Evolutionary conservation across 2,329 filamentous ascomycete species (phyloP).

Genomic region (Diplodia corticola): DNA sequence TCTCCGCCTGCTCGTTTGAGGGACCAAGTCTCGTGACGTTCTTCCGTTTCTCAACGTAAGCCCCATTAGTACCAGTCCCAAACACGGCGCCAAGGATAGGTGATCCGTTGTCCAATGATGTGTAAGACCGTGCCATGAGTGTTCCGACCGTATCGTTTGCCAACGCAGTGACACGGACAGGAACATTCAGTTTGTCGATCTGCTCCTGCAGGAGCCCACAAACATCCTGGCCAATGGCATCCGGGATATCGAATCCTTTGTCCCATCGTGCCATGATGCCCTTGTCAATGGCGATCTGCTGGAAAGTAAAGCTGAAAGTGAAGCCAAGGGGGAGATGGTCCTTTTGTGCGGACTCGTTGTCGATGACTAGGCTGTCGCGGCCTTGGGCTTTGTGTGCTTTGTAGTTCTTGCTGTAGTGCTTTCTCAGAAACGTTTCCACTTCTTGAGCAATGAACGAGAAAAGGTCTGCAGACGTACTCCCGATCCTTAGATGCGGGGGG

Average conservation of each 20-base stretch:
- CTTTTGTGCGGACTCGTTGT: constrained; percentile 46
- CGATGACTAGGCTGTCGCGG: constrained; percentile 2
- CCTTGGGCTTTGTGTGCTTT: not conserved
- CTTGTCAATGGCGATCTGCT: constrained; percentile 90
- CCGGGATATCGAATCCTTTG: constrained; percentile 93
- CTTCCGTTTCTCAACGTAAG: constrained; percentile 84
- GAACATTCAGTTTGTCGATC: constrained; percentile 70
- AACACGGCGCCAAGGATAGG: constrained; percentile 85
- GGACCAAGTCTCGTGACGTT: constrained; percentile 67
- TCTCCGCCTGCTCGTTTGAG: not conserved
- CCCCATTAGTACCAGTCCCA: constrained; percentile 89
- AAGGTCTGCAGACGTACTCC: constrained; percentile 72
- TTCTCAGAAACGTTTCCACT: constrained; percentile 84
- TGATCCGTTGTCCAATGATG: constrained; percentile 66
- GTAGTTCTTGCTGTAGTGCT: constrained; percentile 59
- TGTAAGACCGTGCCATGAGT: constrained; percentile 86
- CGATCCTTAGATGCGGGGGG: constrained; percentile 88
- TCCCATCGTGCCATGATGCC: constrained; percentile 94
- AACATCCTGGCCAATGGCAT: constrained; percentile 87
- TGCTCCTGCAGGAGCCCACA: constrained; percentile 85
- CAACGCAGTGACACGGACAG: constrained; percentile 79
- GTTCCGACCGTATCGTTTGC: constrained; percentile 95
- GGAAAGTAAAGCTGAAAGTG: constrained; percentile 94
- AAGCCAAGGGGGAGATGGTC: constrained; percentile 79
- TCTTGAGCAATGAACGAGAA: constrained; percentile 97